Evolutionary conservation across 805 yeast species (phyloP).

Genomic region (Cephaloascus albidus): DNA sequence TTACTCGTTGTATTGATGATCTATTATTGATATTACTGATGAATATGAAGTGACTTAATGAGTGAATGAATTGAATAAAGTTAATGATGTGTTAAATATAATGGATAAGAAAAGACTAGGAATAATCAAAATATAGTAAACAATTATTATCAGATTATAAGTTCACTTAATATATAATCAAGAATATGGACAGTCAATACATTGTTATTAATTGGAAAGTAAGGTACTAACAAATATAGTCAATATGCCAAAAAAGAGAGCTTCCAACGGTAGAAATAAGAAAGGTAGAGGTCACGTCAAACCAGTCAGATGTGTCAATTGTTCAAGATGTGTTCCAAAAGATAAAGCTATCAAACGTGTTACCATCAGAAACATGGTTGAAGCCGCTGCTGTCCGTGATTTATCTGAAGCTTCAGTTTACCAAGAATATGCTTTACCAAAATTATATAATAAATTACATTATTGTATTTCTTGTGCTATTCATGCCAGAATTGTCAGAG

Average conservation of each 20-base stretch:
- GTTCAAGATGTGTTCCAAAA: slow-evolving; percentile 99
- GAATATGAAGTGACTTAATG: too few species aligned
- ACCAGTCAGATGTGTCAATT: slow-evolving; percentile 99
- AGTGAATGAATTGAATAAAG: too few species aligned
- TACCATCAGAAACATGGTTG: slow-evolving; percentile 99
- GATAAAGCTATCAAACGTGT: slow-evolving; percentile 99
- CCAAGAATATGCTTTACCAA: slow-evolving; percentile 98
- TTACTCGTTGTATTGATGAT: too few species aligned
- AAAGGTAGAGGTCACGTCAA: slow-evolving; percentile 99
- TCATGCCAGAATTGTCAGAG: slow-evolving; percentile 99
- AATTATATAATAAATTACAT: slow-evolving; percentile 99
- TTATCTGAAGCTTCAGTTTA: slow-evolving; percentile 98
- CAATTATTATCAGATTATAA: too few species aligned
- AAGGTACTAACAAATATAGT: too few species aligned
- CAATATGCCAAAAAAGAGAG: slow-evolving; percentile 99
- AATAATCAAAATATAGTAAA: too few species aligned
- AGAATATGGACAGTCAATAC: too few species aligned
- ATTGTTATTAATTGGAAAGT: too few species aligned
- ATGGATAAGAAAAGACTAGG: too few species aligned
- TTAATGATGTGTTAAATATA: too few species aligned
- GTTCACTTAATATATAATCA: too few species aligned
- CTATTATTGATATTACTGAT: too few species aligned
- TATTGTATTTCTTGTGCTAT: slow-evolving; percentile 99
- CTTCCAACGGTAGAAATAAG: slow-evolving; percentile 99
- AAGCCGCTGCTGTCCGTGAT: slow-evolving; percentile 99